Conservation (phyloP, 495 filamentous ascomycete genomes). For the Tuber calosporum region DNA sequence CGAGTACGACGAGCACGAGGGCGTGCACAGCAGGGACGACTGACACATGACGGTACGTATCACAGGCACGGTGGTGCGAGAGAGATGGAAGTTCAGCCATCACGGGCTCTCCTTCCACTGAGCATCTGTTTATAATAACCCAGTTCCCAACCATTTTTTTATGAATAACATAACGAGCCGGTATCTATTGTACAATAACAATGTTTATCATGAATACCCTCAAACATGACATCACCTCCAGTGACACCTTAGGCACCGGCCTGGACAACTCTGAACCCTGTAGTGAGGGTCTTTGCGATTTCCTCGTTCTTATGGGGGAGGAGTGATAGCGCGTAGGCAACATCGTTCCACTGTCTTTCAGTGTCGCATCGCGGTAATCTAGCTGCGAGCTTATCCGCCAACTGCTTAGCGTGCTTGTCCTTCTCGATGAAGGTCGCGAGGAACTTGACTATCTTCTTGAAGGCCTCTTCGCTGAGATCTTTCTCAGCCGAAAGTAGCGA, state of each 20-base stretch:
- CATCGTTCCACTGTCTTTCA: constrained; percentile 95
- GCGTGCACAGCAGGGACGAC: not conserved
- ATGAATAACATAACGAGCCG: not conserved
- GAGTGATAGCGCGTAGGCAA: constrained; percentile 79
- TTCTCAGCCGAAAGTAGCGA: constrained; percentile 76
- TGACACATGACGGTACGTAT: not conserved
- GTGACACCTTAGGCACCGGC: constrained; percentile 43
- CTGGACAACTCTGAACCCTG: constrained; percentile 80
- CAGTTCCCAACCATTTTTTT: not conserved
- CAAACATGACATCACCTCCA: not conserved
- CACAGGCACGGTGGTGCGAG: not conserved
- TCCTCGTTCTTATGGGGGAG: constrained; percentile 98
- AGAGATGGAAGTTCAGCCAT: not conserved
- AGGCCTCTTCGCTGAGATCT: constrained; percentile 70
- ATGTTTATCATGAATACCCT: not conserved
- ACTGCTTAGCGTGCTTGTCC: constrained; percentile 97
- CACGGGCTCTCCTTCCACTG: not conserved
- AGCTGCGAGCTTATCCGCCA: constrained; percentile 87
- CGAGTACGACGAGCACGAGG: not conserved
- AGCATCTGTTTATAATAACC: constrained; percentile 2
- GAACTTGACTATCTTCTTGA: constrained; percentile 83
- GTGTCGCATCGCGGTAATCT: constrained; percentile 78
- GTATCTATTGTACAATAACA: not conserved
- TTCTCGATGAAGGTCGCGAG: constrained; percentile 94
- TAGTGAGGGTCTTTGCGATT: constrained; percentile 71